These are phyloP conservation scores for Solanum hybrid DNA, from an alignment of 305 asterid species.

Conservation along the genomic window DNA sequence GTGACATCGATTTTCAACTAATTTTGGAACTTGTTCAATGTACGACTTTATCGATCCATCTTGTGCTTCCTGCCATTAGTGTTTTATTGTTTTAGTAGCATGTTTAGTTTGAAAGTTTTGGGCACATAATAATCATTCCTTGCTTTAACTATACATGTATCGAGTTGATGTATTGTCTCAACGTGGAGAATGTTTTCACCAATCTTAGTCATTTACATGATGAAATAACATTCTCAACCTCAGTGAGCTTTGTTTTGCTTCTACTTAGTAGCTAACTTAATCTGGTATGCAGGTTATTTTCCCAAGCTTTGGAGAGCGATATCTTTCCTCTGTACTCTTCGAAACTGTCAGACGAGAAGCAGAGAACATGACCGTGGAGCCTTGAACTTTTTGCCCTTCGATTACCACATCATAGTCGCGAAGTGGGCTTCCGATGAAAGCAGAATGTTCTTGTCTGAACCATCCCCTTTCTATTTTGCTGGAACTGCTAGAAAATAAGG, in stretches of 20 bases:
- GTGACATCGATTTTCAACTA: background rate
- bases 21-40: background rate
- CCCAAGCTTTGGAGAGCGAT: slow-evolving; percentile 48
- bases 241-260: background rate
- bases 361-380: slow-evolving; percentile 38
- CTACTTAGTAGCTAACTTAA: background rate
- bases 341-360: slow-evolving; percentile 39
- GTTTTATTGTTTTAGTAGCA: background rate
- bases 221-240: background rate
- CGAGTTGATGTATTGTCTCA: background rate
- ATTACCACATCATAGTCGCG: background rate
- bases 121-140: background rate
- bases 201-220: background rate
- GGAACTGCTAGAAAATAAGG: background rate
- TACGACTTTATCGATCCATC: background rate
- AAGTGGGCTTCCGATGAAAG: too few relatives aligned
- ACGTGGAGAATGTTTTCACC: background rate
- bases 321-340: slow-evolving; percentile 38
- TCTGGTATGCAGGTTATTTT: slow-evolving; percentile 27
- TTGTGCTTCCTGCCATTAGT: background rate
- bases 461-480: background rate
- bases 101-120: background rate
- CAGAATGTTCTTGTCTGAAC: background rate
- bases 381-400: slow-evolving; percentile 10
- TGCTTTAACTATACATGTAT: background rate